Percentiles rank a stretch among this genome's conserved stretches.
Evolutionary conservation across 2,329 filamentous ascomycete species (phyloP).

Genomic region (Cordyceps tenuipes): DNA sequence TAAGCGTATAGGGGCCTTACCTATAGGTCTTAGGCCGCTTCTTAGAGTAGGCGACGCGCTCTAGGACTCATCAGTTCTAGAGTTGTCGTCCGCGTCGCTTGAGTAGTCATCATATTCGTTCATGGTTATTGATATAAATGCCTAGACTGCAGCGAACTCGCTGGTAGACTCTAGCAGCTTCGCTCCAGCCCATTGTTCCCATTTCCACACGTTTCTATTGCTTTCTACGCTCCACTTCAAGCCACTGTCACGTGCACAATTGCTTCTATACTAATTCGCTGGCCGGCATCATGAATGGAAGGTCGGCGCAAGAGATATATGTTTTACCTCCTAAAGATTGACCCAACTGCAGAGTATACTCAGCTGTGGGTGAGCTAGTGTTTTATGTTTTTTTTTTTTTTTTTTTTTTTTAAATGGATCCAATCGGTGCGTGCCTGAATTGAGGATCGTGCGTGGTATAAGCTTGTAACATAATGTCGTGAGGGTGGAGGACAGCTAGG

Average conservation of each 20-base stretch:
- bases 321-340: background rate
- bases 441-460: no score
- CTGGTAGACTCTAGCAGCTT: background rate
- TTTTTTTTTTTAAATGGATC: background rate
- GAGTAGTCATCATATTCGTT: background rate
- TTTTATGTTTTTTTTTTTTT: background rate
- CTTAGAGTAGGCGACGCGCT: background rate
- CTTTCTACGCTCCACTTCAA: background rate
- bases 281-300: background rate
- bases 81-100: background rate
- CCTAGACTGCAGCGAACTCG: background rate
- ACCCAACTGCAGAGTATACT: background rate
- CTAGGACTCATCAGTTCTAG: background rate
- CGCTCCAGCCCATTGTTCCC: background rate
- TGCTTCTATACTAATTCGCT: background rate
- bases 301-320: background rate
- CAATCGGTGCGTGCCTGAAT: background rate
- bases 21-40: conserved; percentile 9
- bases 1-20: background rate
- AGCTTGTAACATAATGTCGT: no score
- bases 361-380: background rate
- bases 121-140: background rate
- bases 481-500: no score
- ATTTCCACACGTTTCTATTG: background rate
- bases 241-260: background rate